Base-by-base conservation (phyloP, 768 basidiomycete genomes). In the Lyophyllum atratum region DNA sequence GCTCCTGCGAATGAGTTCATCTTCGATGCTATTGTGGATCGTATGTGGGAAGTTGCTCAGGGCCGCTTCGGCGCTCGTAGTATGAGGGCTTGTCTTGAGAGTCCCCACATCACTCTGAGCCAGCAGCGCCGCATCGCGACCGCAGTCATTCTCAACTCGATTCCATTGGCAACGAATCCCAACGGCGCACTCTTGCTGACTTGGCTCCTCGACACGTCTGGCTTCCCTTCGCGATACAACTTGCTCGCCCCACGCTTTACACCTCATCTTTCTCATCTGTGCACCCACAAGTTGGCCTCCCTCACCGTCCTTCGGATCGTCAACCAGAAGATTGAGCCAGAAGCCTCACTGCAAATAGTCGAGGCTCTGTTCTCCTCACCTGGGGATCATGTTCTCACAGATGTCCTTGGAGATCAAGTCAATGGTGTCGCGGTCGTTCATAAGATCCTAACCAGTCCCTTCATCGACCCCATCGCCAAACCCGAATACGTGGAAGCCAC, bases 11-110 rank as follows among this genome's bases (percentile, higher is more conserved):
- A 93, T 55, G 93, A 96, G 62, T 98, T 98, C 71, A 91, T 98
- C 57, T 98, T 98, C 70, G 95, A 98, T 69, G 94, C 93, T 26
- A 98, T 98, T 80, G 89, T 92, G 45, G 96, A 98, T 72, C 92
- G 97, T 39, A 90, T 97, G 76, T 98, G 97, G 94, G 97, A 98
- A 75, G 82, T 99, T 52, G 96, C 95, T 0, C 96, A 98, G 75
- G 96, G 96, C 22, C 87, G 97, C 31, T 99, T 97, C 66, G 97
- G 97, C 52, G 97, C 97, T 45, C 89, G 97, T 48, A 95, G 95
- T 68, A 96, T 98, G 90, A 84, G 96, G 61, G 95, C 97, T 11
- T 97, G 95, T 70, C 81, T 98, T 19, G 97, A 98, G 72, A 95
- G 87, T 70, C 86, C 90, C 31, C 85, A 90, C 66, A 90, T 96